These are phyloP conservation scores for Dicorynia guianensis DNA, from an alignment of 306 rosid genomes.

Conservation along the genomic window DNA sequence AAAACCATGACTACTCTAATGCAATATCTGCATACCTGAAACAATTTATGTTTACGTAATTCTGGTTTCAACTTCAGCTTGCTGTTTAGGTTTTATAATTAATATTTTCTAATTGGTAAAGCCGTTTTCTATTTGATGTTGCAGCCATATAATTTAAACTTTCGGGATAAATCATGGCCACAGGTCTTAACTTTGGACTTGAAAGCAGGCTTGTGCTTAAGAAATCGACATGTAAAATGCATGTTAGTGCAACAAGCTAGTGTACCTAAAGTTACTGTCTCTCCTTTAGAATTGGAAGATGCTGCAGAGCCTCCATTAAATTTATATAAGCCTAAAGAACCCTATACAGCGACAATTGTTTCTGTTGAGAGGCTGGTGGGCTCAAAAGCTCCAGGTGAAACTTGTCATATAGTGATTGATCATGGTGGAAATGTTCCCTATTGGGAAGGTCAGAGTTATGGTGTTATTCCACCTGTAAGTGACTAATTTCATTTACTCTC, in stretches of 20 bases:
- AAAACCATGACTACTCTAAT: too few species aligned
- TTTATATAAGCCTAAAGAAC: conserved; percentile 75
- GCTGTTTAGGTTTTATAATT: conserved; percentile 27
- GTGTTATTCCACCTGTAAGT: conserved; percentile 95
- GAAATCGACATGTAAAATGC: conserved; percentile 61
- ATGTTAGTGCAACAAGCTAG: conserved; percentile 93
- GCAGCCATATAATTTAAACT: conserved; percentile 63
- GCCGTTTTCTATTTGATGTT: conserved; percentile 32
- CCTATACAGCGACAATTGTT: conserved; percentile 92
- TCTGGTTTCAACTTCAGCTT: conserved; percentile 16
- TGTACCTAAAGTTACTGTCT: conserved; percentile 67
- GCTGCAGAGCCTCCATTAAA: conserved; percentile 84
- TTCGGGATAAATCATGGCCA: conserved; percentile 67
- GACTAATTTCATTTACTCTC: conserved; percentile 1
- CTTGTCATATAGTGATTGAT: conserved; percentile 95
- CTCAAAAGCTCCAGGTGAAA: conserved; percentile 95
- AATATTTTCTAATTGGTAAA: conserved; percentile 7
- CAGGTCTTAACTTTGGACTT: conserved; percentile 54
- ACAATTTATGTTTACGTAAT: conserved; percentile 19
- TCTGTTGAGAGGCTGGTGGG: conserved; percentile 97
- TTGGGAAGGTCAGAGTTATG: conserved; percentile 99
- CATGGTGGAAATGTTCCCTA: conserved; percentile 95
- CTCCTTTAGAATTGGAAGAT: conserved; percentile 80
- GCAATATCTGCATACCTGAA: not conserved
- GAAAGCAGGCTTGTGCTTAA: conserved; percentile 48